Evolutionary conservation across 371 early-diverging fungal species (phyloP).

Genomic region (Mucor indicus): DNA sequence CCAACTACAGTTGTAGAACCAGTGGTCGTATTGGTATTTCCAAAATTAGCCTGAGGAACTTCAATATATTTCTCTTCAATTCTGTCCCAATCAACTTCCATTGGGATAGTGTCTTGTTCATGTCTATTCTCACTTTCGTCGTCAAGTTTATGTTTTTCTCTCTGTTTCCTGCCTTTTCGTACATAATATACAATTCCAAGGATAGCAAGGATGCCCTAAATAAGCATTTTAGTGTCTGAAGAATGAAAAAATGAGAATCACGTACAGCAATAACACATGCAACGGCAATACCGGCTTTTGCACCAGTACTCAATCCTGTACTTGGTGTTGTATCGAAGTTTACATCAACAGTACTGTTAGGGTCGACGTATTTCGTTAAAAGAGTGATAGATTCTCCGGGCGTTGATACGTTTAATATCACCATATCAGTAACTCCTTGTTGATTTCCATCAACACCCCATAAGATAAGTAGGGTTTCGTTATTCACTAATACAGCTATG

Average conservation of each 20-base stretch:
- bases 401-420: neutral
- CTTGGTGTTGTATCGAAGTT: neutral
- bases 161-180: neutral
- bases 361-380: neutral
- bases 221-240: neutral
- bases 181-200: neutral
- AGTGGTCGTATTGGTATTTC: too few species aligned
- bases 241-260: too few species aligned
- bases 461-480: neutral
- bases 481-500: neutral
- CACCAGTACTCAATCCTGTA: neutral
- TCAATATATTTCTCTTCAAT: constrained; percentile 4
- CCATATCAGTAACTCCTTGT: neutral
- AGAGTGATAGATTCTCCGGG: neutral
- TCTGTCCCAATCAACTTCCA: constrained; percentile 6
- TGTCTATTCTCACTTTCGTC: neutral
- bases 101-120: neutral
- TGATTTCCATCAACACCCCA: constrained; percentile 1
- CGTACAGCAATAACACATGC: constrained; percentile 1
- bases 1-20: too few species aligned
- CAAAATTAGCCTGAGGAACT: too few species aligned
- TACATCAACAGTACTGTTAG: neutral
- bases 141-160: neutral
- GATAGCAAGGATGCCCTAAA: neutral
- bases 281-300: constrained; percentile 1